Evolutionary conservation across 345 rosid species (phyloP), one percentile per base, ranked within the genome.

Genomic region (Abelmoschus esculentus): DNA sequence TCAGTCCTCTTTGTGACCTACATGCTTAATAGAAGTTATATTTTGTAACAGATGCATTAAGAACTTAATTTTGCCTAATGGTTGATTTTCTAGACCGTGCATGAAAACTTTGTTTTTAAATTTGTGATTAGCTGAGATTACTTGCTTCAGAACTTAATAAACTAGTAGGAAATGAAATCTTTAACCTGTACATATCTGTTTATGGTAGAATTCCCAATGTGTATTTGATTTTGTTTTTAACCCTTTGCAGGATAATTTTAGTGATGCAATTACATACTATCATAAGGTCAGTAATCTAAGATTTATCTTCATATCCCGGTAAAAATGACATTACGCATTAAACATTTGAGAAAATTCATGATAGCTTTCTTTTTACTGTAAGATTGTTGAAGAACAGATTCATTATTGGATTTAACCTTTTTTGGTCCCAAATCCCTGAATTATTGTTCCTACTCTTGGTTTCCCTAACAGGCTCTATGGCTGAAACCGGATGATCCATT

Each of bases 401-500:
- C 26, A 22, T 22, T 22, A 22, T 22, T 22, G 26, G 26, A 22
- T 22, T 22, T 22, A 22, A 22, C 26, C 26, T 22, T 22, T 22
- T 22, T 22, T 22, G 26, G 1, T 22, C 26, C 26, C 26, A 0
- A 22, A 22, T 22, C 26, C 26, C 26, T 22, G 26, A 22, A 22
- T 22, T 22, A 22, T 22, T 22, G 26, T 22, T 22, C 26, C 26
- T 22, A 22, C 26, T 22, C 26, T 22, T 22, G 26, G 0, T 22
- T 22, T 22, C 26, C 34, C 50, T 7, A 73, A 69, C 89, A 91
- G 96, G 96, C 96, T 61, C 61, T 91, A 55, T 88, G 90, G 92
- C 74, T 87, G 83, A 86, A 87, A 74, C 88, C 95, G 9, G 86
- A 91, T 53, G 98, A 91, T 77, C 86, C 86, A 40, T 95, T 91